A percentile compares a stretch with the other conserved stretches of the same genome.
These are phyloP conservation scores for Trifolium repens DNA, from an alignment of 306 rosid genomes.

Conservation along the genomic window DNA sequence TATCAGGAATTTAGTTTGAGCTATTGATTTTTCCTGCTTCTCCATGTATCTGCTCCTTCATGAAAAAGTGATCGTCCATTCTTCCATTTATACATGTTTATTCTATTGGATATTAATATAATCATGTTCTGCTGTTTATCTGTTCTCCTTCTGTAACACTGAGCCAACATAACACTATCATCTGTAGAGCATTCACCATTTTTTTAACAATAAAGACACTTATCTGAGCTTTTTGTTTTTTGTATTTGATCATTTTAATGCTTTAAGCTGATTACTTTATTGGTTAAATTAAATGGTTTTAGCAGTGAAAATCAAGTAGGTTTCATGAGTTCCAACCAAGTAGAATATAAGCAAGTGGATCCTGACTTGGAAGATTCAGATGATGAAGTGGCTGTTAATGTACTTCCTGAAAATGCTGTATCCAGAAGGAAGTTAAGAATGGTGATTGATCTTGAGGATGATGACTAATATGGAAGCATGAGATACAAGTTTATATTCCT, in stretches of 20 bases:
- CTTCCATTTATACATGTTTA: slow-evolving; percentile 4
- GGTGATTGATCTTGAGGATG: slow-evolving; percentile 84
- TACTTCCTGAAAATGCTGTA: slow-evolving; percentile 44
- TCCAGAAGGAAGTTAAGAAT: slow-evolving; percentile 78
- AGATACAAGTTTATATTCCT: slow-evolving; percentile 9
- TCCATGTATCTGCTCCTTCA: slow-evolving; percentile 3
- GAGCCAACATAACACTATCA: background rate
- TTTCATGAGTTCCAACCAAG: slow-evolving; percentile 35
- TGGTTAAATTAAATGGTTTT: slow-evolving; percentile 44
- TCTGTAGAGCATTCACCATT: slow-evolving; percentile 9
- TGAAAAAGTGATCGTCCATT: slow-evolving; percentile 3
- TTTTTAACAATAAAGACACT: slow-evolving; percentile 24
- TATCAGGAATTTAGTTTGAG: slow-evolving; percentile 19
- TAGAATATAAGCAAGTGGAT: slow-evolving; percentile 46
- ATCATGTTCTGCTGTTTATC: slow-evolving; percentile 7
- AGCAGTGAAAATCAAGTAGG: slow-evolving; percentile 39
- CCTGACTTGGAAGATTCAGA: slow-evolving; percentile 72
- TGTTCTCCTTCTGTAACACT: slow-evolving; percentile 12
- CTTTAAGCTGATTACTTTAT: slow-evolving; percentile 17
- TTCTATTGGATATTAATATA: slow-evolving; percentile 11
- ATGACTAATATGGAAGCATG: slow-evolving; percentile 51
- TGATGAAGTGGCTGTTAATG: slow-evolving; percentile 56
- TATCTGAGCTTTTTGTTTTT: slow-evolving; percentile 4
- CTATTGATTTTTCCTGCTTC: slow-evolving; percentile 9
- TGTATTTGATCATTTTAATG: background rate